Percentiles rank a stretch among this genome's conserved stretches.
Conservation (phyloP, 208 protist species). For the Trypanosoma melophagium region DNA sequence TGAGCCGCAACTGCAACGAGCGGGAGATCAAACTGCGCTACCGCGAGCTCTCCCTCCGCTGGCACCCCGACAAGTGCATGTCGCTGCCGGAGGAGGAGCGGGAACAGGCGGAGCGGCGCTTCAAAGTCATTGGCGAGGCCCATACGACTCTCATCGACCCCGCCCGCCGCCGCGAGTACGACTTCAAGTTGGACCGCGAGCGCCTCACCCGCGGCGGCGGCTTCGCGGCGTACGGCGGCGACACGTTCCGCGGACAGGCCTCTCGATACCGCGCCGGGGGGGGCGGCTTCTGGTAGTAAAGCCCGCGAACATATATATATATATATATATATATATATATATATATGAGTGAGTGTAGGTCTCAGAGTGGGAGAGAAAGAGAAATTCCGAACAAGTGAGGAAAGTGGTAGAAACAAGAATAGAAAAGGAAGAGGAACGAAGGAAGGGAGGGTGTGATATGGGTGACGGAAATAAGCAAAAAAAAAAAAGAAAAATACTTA, state of each 20-base stretch:
- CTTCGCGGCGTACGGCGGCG: slow-evolving; percentile 47
- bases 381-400: not conserved
- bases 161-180: slow-evolving; percentile 79
- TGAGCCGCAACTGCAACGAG: slow-evolving; percentile 61
- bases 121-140: slow-evolving; percentile 89
- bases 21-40: slow-evolving; percentile 87
- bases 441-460: no score
- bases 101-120: slow-evolving; percentile 81
- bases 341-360: not conserved
- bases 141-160: slow-evolving; percentile 77
- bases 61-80: slow-evolving; percentile 91
- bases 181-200: slow-evolving; percentile 69
- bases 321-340: slow-evolving; percentile 1
- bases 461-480: no score
- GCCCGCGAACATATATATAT: not conserved
- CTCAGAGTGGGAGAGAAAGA: not conserved
- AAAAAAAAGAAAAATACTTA: no score
- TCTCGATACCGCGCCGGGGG: slow-evolving; percentile 41
- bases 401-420: not conserved
- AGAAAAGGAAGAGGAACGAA: not conserved
- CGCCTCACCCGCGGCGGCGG: slow-evolving; percentile 43
- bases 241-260: slow-evolving; percentile 45
- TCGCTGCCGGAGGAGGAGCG: slow-evolving; percentile 61
- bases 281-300: slow-evolving; percentile 58
- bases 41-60: slow-evolving; percentile 86